Base-by-base conservation (phyloP, 2,329 filamentous ascomycete species). In the Penicillium sclerotigenum region DNA sequence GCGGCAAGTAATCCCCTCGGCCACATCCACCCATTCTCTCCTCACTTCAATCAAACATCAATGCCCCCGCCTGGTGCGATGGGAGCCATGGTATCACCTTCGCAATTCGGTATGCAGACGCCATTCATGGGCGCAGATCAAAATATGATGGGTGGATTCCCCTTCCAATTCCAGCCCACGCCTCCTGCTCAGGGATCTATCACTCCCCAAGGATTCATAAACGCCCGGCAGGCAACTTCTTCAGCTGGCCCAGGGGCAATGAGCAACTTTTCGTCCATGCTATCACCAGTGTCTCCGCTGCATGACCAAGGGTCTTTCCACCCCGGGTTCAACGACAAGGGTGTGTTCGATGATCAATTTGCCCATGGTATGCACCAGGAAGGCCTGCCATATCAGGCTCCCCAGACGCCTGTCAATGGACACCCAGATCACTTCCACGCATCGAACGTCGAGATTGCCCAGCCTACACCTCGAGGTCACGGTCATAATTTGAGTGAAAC, bases 401-500 rank as follows among this genome's bases (percentile, higher is more conserved):
- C 67, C 36, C 63, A 65, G 51, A 72, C 70, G 6, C 72, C 70
- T 13, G 59, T 64, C 34, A 68, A 69, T 28, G 67, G 66, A 29
- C 60, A 65, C 26, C 65, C 68, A 2, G 71, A 79, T 65, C 74
- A 79, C 48, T 77, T 71, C 63, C 76, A 72, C 58, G 68, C 65
- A 26, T 70, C 72, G 36, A 70, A 71, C 56, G 71, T 80, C 37
- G 80, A 83, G 54, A 84, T 87, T 63, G 81, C 80, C 26, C 80
- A 84, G 45, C 84, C 84, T 10, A 85, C 80, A 48, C 84, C 85
- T 55, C 80, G 81, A 62, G 81, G 81, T 36, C 83, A 86, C 71
- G 80, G 80, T 54, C 88, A 92, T 64, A 91, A 91, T 63, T 81
- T 90, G 38, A 91, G 87, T 66, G 83, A 87, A 60, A 90, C 85